Evolutionary conservation across 345 rosid species (phyloP).

Genomic region (Salix brachista): DNA sequence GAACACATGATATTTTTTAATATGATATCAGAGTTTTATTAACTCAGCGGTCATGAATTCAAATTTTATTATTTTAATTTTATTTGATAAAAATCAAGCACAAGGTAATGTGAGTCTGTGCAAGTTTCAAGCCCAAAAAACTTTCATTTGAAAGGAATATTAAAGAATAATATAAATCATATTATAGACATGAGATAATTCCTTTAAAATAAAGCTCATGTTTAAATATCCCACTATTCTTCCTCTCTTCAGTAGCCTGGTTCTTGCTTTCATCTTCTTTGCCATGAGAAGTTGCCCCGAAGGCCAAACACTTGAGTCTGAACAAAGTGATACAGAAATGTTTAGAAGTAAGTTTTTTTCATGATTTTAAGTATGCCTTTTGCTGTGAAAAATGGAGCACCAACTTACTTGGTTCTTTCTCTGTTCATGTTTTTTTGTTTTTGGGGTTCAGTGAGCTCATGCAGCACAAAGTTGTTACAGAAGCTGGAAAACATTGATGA

Average conservation of each 20-base stretch:
- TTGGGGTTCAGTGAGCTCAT: conserved; percentile 41
- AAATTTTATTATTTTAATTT: rapidly evolving
- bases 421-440: neutral
- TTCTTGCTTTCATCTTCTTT: conserved; percentile 9
- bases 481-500: conserved; percentile 83
- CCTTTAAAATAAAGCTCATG: no score
- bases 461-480: conserved; percentile 27
- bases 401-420: neutral
- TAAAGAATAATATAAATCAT: no score
- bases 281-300: conserved; percentile 27
- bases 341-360: conserved; percentile 16
- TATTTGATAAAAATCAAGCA: no score
- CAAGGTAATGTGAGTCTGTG: no score
- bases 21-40: no score
- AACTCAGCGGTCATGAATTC: rapidly evolving
- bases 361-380: neutral
- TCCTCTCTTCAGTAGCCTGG: conserved; percentile 12
- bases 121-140: no score
- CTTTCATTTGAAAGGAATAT: no score
- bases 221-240: conserved; percentile 29
- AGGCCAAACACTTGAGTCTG: conserved; percentile 6
- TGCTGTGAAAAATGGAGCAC: neutral
- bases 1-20: no score
- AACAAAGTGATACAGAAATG: conserved; percentile 6
- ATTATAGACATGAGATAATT: no score